Percentiles rank a stretch among this genome's conserved stretches.
phyloP scores from a whole-genome alignment of 2,329 filamentous ascomycete species.

The Apiospora phragmitis region DNA sequence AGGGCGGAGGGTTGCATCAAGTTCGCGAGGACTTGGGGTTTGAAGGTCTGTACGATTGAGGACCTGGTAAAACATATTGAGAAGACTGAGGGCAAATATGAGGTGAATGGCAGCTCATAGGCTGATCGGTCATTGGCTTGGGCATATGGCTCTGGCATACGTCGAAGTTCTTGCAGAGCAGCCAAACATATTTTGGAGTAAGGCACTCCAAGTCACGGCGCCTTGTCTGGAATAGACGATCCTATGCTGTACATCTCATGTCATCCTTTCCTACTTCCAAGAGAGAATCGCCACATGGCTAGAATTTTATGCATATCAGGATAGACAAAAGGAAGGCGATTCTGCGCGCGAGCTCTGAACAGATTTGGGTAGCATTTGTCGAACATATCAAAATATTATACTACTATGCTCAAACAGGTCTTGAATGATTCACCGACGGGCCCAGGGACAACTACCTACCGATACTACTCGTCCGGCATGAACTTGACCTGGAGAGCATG shows the following conservation, averaged over 20 bases:
- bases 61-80: conserved; percentile 81
- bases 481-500: too few relatives aligned
- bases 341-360: neutral
- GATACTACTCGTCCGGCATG: neutral
- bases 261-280: neutral
- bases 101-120: conserved; percentile 40
- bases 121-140: neutral
- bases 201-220: neutral
- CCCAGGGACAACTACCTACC: neutral
- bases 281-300: conserved; percentile 3
- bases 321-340: neutral
- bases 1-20: conserved; percentile 81
- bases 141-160: neutral
- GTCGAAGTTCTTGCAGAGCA: neutral
- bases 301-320: neutral
- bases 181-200: neutral
- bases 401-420: neutral
- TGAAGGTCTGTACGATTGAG: conserved; percentile 95
- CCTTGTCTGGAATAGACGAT: neutral
- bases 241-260: neutral
- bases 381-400: neutral
- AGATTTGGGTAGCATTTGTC: neutral
- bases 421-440: neutral
- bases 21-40: conserved; percentile 85
- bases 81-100: conserved; percentile 66